Base-by-base conservation (phyloP, 2,329 filamentous ascomycete species). In the Arthroderma sp. region DNA sequence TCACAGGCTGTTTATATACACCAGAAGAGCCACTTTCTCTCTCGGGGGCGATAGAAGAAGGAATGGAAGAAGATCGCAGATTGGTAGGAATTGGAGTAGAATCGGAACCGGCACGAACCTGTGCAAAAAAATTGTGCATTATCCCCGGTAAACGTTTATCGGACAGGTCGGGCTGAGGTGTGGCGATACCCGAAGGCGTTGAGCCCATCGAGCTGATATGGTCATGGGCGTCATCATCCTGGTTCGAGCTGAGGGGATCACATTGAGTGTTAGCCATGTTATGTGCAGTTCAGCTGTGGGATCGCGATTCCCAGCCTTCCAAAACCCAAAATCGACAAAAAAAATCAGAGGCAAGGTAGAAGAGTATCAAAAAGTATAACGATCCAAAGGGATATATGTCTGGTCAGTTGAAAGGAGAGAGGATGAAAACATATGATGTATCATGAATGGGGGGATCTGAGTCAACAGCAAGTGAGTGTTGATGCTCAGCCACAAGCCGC, bases 81-180 rank as follows among this genome's bases (percentile, higher is more conserved):
- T 59, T 62, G 49, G 61, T 58, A 53, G 62, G 53, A 60, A 51
- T 71, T 67, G 66, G 62, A 74, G 76, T 75, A 80, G 80, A 78
- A 74, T 77, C 79, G 75, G 77, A 78, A 72, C 77, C 78, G 74
- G 77, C 77, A 95, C 91, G 81, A 94, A 98, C 91, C 89, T 98
- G 91, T 72, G 83, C 83, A 77, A 96, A 94, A 75, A 91, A 95
- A 74, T 83, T 93, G 66, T 80, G 78, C 76, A 91, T 83, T 71
- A 96, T 94, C 63, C 87, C 85, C 55, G 91, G 91, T 62, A 94
- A 74, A 68, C 91, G 83, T 71, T 94, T 95, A 71, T 98, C 91
- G 60, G 84, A 81, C 52, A 83, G 81, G 68, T 96, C 89, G 54
- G 91, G 91, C 60, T 88, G 84, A 55, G 91, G 91, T 51, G 91